These are phyloP conservation scores for Nitzschia sp. DNA, from an alignment of 108 stramenopile genomes.

Conservation along the genomic window DNA sequence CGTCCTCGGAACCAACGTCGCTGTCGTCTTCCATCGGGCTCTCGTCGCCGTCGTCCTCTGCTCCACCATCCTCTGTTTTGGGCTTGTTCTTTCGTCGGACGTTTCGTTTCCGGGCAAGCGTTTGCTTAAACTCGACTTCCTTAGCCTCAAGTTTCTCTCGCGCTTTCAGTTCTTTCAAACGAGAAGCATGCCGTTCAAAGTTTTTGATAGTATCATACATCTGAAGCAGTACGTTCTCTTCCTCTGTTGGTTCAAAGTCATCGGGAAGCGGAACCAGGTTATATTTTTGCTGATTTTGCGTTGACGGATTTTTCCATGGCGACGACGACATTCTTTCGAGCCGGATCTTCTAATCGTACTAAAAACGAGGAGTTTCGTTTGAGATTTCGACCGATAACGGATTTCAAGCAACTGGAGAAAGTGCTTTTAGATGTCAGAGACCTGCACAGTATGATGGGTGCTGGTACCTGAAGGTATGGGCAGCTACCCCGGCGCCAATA, in stretches of 20 bases:
- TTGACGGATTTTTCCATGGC: conserved; percentile 24
- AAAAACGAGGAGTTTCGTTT: too few relatives aligned
- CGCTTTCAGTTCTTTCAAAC: conserved; percentile 72
- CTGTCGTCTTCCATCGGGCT: conserved; percentile 14
- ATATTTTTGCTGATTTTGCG: conserved; percentile 15
- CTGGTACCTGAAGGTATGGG: too few relatives aligned
- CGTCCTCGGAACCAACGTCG: conserved; percentile 12
- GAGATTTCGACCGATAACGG: too few relatives aligned
- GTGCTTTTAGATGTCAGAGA: too few relatives aligned
- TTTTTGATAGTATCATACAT: conserved; percentile 68
- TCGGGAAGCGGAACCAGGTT: conserved; percentile 39
- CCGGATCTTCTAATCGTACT: too few relatives aligned
- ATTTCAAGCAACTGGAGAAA: too few relatives aligned
- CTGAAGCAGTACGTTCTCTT: conserved; percentile 62
- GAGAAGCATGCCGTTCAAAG: conserved; percentile 67
- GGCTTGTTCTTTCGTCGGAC: conserved; percentile 27
- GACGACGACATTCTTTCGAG: conserved; percentile 1
- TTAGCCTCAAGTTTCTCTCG: conserved; percentile 62
- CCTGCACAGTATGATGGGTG: too few relatives aligned
- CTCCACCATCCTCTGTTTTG: conserved; percentile 5
- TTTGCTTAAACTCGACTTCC: conserved; percentile 55
- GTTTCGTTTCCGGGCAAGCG: conserved; percentile 26
- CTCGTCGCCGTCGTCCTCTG: conserved; percentile 28
- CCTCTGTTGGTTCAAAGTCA: conserved; percentile 62
- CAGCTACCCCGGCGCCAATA: too few relatives aligned